A percentile compares a stretch with the other conserved stretches of the same genome.
These are phyloP conservation scores for Metschnikowia continentalis DNA, from an alignment of 805 yeast genomes.

Conservation along the genomic window DNA sequence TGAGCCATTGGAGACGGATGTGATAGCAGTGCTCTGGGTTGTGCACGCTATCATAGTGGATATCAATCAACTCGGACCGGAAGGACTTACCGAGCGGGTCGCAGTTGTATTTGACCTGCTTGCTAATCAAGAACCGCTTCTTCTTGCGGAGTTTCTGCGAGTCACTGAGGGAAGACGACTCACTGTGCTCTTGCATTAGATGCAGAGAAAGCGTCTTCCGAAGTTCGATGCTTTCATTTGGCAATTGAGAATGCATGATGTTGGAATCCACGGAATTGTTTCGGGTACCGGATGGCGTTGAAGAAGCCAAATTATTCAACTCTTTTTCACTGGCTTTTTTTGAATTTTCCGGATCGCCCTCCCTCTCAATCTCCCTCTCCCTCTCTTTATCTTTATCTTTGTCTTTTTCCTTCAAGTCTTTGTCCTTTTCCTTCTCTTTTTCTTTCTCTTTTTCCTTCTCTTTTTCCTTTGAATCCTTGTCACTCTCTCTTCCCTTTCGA, in stretches of 20 bases:
- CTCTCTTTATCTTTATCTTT: background rate
- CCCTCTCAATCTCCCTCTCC: background rate
- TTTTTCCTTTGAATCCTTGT: background rate
- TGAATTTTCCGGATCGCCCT: background rate
- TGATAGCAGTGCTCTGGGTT: conserved; percentile 95
- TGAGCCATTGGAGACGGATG: conserved; percentile 87
- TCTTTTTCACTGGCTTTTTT: background rate
- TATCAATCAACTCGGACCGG: conserved; percentile 71
- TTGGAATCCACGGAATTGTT: conserved; percentile 4
- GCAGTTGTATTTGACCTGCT: conserved; percentile 62
- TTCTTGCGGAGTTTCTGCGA: conserved; percentile 20
- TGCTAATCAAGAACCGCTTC: conserved; percentile 56
- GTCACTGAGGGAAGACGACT: conserved; percentile 15
- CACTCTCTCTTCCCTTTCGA: background rate
- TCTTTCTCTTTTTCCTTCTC: background rate
- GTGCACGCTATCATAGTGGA: conserved; percentile 88
- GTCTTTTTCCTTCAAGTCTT: background rate
- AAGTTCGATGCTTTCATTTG: conserved; percentile 4
- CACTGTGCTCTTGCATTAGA: conserved; percentile 15
- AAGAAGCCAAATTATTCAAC: background rate
- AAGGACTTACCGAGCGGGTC: conserved; percentile 71
- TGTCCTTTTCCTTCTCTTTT: background rate
- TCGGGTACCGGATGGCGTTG: background rate
- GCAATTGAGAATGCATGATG: background rate
- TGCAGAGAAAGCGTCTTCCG: conserved; percentile 13